These are phyloP conservation scores for Coemansia sp. DNA, from an alignment of 192 early-diverging fungal species.

Conservation along the genomic window DNA sequence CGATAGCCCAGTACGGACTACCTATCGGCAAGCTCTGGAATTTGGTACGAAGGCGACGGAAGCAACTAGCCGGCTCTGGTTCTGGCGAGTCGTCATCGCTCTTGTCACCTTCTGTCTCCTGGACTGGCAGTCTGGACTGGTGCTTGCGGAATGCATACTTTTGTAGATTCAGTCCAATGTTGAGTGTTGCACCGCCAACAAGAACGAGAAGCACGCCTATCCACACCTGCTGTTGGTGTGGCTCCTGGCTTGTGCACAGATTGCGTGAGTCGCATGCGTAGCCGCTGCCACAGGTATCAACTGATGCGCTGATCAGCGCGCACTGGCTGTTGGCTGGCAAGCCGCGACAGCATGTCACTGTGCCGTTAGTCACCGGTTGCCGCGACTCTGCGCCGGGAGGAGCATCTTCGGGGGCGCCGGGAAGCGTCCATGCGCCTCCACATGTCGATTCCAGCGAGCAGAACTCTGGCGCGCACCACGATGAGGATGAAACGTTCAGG, in stretches of 20 bases:
- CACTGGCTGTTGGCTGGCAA: conserved; percentile 47
- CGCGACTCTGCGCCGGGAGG: conserved; percentile 36
- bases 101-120: background rate
- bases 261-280: conserved; percentile 19
- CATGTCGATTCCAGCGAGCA: conserved; percentile 65
- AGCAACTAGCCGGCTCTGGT: background rate
- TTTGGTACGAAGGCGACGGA: background rate
- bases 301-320: conserved; percentile 45
- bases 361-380: conserved; percentile 17
- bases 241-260: conserved; percentile 51
- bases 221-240: conserved; percentile 59
- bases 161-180: conserved; percentile 80
- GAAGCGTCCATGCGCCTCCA: conserved; percentile 60
- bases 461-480: conserved; percentile 52
- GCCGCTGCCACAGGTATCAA: conserved; percentile 56
- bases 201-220: conserved; percentile 73
- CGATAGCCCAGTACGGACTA: conserved; percentile 60
- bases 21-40: conserved; percentile 24
- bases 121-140: conserved; percentile 12
- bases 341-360: conserved; percentile 59
- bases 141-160: conserved; percentile 74
- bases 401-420: conserved; percentile 36
- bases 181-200: conserved; percentile 64
- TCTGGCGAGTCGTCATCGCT: background rate
- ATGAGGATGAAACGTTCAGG: background rate